A percentile compares a stretch with the other conserved stretches of the same genome.
phyloP scores from a whole-genome alignment of 2,329 filamentous ascomycete genomes.

The Pseudogymnoascus destructans region DNA sequence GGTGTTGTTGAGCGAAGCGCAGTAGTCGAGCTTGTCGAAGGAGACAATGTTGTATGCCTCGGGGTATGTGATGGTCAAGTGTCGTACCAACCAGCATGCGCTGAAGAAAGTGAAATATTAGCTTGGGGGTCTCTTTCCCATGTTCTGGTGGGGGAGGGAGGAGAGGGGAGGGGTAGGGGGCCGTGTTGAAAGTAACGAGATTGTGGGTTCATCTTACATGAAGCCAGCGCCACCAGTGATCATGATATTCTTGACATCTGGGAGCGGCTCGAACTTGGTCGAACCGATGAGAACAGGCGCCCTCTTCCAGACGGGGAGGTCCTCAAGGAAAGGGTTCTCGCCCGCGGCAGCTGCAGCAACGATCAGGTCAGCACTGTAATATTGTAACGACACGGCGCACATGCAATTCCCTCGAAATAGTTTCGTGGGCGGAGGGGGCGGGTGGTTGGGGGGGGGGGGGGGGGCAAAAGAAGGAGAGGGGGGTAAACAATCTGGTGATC shows the following conservation, averaged over 20 bases:
- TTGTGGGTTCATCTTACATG: conserved; percentile 41
- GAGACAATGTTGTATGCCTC: conserved; percentile 65
- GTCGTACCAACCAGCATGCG: conserved; percentile 71
- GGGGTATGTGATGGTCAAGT: conserved; percentile 61
- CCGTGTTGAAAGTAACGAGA: not conserved
- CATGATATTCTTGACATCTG: conserved; percentile 66
- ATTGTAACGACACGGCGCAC: not conserved
- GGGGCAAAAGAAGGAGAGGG: not conserved
- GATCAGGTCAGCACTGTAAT: not conserved
- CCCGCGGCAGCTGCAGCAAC: not conserved
- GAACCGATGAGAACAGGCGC: conserved; percentile 57
- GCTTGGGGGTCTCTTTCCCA: not conserved
- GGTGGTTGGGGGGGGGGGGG: not conserved
- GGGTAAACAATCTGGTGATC: not conserved
- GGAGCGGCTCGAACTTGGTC: conserved; percentile 55
- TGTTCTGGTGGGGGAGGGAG: not conserved
- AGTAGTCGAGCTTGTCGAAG: conserved; percentile 78
- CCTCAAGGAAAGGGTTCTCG: conserved; percentile 34
- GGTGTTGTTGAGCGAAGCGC: conserved; percentile 69
- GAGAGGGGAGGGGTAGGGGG: not conserved
- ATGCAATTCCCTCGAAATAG: not conserved
- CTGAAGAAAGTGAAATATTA: conserved; percentile 30
- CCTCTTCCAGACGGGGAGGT: conserved; percentile 55
- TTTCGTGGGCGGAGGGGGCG: not conserved
- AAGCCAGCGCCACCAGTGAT: conserved; percentile 76